phyloP scores from a whole-genome alignment of 2,329 filamentous ascomycete genomes.

The Stachybotrys chlorohalonatus region DNA sequence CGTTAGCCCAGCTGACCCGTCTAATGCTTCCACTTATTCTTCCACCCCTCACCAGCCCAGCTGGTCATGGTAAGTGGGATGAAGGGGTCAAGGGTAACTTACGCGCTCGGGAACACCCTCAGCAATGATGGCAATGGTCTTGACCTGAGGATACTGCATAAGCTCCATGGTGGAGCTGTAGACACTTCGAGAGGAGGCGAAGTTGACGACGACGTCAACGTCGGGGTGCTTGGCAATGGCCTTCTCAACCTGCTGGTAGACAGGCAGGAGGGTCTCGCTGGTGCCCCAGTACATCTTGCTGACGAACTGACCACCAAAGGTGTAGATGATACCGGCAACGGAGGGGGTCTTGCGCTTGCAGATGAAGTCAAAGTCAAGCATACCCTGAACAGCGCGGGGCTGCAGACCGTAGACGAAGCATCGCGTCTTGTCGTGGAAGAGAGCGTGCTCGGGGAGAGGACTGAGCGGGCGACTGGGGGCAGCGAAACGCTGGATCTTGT shows the following conservation, averaged over 20 bases:
- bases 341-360: constrained; percentile 97
- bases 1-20: constrained; percentile 8
- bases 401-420: constrained; percentile 99
- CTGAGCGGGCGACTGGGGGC: constrained; percentile 87
- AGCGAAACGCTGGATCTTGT: constrained; percentile 96
- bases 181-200: constrained; percentile 96
- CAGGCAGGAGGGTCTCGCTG: constrained; percentile 94
- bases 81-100: constrained; percentile 30
- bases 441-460: constrained; percentile 77
- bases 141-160: constrained; percentile 94
- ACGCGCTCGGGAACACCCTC: constrained; percentile 98
- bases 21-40: not conserved
- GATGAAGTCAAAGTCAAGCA: constrained; percentile 99
- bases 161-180: constrained; percentile 98
- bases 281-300: constrained; percentile 99
- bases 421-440: constrained; percentile 99
- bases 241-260: constrained; percentile 92
- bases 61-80: not conserved
- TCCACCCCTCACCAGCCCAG: not conserved
- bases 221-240: constrained; percentile 94
- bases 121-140: constrained; percentile 98
- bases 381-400: constrained; percentile 82
- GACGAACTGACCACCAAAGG: constrained; percentile 98
- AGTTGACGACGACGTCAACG: constrained; percentile 98
- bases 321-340: constrained; percentile 99